Conservation (phyloP, 371 early-diverging fungal species). For the Mucor ambiguus region DNA sequence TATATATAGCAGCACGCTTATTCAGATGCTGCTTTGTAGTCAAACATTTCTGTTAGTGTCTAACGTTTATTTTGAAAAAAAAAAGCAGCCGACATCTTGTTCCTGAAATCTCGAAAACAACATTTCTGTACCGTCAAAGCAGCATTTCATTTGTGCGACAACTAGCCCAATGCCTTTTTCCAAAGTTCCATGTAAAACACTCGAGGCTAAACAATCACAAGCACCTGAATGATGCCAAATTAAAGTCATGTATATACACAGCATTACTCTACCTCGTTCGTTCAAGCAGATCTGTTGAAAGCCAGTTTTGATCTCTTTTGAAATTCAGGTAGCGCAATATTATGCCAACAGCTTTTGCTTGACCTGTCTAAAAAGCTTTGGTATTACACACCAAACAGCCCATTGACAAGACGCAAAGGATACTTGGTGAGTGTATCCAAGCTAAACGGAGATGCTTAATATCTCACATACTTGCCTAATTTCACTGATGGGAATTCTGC, state of each 20-base stretch:
- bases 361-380: not conserved
- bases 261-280: not conserved
- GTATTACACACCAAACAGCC: not conserved
- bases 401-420: not conserved
- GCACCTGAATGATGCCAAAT: not conserved
- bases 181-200: not conserved
- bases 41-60: not conserved
- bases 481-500: conserved; percentile 11
- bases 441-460: not conserved
- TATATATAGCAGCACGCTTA: not conserved
- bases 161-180: not conserved
- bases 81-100: not conserved
- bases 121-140: not conserved
- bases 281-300: not conserved
- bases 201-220: not conserved
- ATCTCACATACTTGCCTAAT: not conserved
- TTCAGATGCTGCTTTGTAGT: not conserved
- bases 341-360: not conserved
- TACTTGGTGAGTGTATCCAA: not conserved
- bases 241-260: not conserved
- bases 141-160: not conserved
- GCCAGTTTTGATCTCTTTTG: conserved; percentile 5
- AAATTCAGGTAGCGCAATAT: conserved; percentile 1
- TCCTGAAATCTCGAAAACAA: not conserved
- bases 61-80: not conserved